Base-by-base conservation (phyloP, 345 rosid genomes). In the Ceriops tagal region DNA sequence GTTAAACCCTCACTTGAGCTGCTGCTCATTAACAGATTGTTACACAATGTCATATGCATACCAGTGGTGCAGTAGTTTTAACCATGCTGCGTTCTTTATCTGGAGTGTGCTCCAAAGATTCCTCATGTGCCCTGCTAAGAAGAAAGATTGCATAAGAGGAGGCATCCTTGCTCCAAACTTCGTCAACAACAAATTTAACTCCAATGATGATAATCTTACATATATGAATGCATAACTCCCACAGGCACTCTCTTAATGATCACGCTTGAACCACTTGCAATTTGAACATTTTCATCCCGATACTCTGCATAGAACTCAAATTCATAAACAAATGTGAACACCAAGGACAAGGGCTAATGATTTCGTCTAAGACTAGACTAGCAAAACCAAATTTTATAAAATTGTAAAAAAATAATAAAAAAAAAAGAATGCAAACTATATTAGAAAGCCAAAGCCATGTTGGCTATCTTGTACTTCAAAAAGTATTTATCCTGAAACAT, bases 191-290 rank as follows among this genome's bases (percentile, higher is more conserved):
- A 31, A 20, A 61, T 49, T 46, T 27, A 59, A 10, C 65, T 46
- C 37, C 8, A 57, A 26, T 0, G n/a, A n/a, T 4, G 19, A 35
- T 31, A 59, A 51, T 32, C 79, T 71, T 69, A 81, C 84, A 39
- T 31, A 57, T 77, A 46, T 0, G 39, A 24, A 34, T 62, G 81
- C 37, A 11, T 70, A n/a, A 70, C 51, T 66, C 82, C 78, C 2
- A 76, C 80, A 68, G 85, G 87, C 30, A 85, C 84, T 67, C 87
- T 83, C 77, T 83, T 85, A 61, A 85, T 69, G 64, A 83, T 81
- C 73, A 81, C 75, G 51, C 83, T 77, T 7, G 85, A 79, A 56
- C 87, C 82, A 30, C 79, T 68, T n/a, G 73, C 77, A 61, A 85
- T 76, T 71, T 77, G 77, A 43, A 64, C 47, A 53, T 65, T 73